Evolutionary conservation across 352 stramenopile species (phyloP).

Genomic region (Globisporangium spiculum): DNA sequence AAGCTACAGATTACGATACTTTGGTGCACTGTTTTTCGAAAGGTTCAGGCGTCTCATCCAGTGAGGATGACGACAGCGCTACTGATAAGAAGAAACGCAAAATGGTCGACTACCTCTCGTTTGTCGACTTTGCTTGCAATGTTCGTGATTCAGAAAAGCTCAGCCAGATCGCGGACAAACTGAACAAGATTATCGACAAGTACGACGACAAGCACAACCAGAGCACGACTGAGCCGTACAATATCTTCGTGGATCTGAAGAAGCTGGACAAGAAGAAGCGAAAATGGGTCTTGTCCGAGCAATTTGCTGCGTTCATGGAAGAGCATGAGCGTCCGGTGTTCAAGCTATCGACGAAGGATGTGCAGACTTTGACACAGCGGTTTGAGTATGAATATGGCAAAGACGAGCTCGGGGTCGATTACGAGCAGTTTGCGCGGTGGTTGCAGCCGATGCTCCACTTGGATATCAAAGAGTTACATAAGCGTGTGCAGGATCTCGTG

Average conservation of each 20-base stretch:
- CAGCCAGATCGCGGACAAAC: slow-evolving; percentile 41
- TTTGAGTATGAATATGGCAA: slow-evolving; percentile 76
- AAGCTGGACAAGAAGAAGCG: slow-evolving; percentile 58
- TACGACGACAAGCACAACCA: slow-evolving; percentile 56
- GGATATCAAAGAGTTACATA: slow-evolving; percentile 53
- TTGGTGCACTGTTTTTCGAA: slow-evolving; percentile 43
- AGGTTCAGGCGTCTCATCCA: neutral
- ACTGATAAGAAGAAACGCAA: slow-evolving; percentile 13
- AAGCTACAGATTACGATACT: slow-evolving; percentile 27
- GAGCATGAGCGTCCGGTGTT: slow-evolving; percentile 38
- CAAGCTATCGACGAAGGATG: slow-evolving; percentile 29
- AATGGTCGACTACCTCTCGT: slow-evolving; percentile 51
- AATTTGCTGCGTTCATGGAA: slow-evolving; percentile 29
- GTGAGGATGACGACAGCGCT: slow-evolving; percentile 8
- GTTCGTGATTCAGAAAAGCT: slow-evolving; percentile 62
- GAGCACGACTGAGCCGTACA: slow-evolving; percentile 37
- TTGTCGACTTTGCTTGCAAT: slow-evolving; percentile 70
- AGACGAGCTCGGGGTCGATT: slow-evolving; percentile 53
- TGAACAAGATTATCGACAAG: slow-evolving; percentile 41
- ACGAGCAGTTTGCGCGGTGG: slow-evolving; percentile 67
- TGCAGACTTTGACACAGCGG: slow-evolving; percentile 37
- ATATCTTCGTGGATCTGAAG: slow-evolving; percentile 36
- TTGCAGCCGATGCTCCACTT: slow-evolving; percentile 64
- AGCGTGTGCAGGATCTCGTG: slow-evolving; percentile 43
- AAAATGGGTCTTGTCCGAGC: slow-evolving; percentile 46